Base-by-base conservation (phyloP, 805 yeast species). In the Lipomyces anomalus region DNA sequence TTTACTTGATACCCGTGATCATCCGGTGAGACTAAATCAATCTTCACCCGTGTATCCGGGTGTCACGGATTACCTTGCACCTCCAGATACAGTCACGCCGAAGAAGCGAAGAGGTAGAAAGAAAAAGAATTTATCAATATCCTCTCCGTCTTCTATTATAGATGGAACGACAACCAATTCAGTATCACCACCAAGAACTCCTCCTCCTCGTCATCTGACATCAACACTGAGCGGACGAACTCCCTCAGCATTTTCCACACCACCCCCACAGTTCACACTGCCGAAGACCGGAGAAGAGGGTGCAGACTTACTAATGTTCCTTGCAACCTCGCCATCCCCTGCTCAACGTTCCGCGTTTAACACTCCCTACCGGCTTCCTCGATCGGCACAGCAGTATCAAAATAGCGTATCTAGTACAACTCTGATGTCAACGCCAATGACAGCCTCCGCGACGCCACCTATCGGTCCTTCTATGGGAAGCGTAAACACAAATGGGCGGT, bases 241-340 rank as follows among this genome's bases (percentile, higher is more conserved):
- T 13, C 30, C 30, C 11, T 9, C 30, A 13, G n/a, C 30, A 13
- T 26, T 26, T 13, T 9, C 30, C 9, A 26, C 30, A 9, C 30
- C 30, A 13, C 30, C 30, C 30, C 30, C 30, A 26, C 30, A 26
- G 30, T 26, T 26, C 30, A 9, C 30, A 13, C 30, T 35, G 38
- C 34, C 39, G 17, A 34, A 29, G 21, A 47, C 55, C 7, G 57
- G 57, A 20, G 71, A 69, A 40, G 92, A 84, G 63, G 95, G 94
- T 11, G 95, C 94, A 1, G 90, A 82, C 61, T 66, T 86, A 50
- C 71, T 86, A 50, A 75, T 86, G 77, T 86, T 77, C 63, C 68
- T 86, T 55, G 94, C 95, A 1, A 82, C 89, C 4, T 83, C 92
- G 6, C 95, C 95, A 1, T 76, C 84, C 0, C 84, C 84, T 1